Evolutionary conservation across 768 basidiomycete species (phyloP).

Genomic region (Tricholoma bakamatsutake): DNA sequence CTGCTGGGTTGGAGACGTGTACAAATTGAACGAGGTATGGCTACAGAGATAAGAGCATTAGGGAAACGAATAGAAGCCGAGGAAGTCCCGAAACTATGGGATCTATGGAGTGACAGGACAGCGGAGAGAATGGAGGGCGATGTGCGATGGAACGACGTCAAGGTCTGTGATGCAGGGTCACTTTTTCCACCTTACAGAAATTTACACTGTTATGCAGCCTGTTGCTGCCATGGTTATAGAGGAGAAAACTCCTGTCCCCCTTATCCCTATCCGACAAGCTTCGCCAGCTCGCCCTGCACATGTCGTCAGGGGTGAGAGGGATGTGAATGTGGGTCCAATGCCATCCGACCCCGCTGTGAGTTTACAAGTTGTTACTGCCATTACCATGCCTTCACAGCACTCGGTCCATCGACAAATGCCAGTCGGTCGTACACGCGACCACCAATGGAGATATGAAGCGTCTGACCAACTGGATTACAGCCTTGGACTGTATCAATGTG

Average conservation of each 20-base stretch:
- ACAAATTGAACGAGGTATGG: slow-evolving; percentile 11
- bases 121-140: slow-evolving; percentile 9
- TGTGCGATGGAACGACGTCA: slow-evolving; percentile 33
- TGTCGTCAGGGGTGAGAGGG: not conserved
- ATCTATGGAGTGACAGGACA: slow-evolving; percentile 28
- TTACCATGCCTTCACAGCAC: slow-evolving; percentile 13
- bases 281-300: not conserved
- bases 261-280: not conserved
- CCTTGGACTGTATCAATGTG: slow-evolving; percentile 31
- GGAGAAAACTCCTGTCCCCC: not conserved
- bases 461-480: slow-evolving; percentile 20
- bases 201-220: slow-evolving; percentile 9
- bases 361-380: slow-evolving; percentile 13
- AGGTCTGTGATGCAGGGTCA: slow-evolving; percentile 22
- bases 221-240: slow-evolving; percentile 9
- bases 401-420: not conserved
- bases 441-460: slow-evolving; percentile 6
- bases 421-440: not conserved
- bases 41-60: not conserved
- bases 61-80: slow-evolving; percentile 7
- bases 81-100: slow-evolving; percentile 40
- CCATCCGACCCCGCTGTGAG: not conserved
- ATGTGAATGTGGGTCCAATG: not conserved
- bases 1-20: slow-evolving; percentile 43
- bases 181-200: not conserved